A percentile compares a stretch with the other conserved stretches of the same genome.
phyloP scores from a whole-genome alignment of 225 moss, liverwort and hornwort genomes.

The Straminergon stramineum region DNA sequence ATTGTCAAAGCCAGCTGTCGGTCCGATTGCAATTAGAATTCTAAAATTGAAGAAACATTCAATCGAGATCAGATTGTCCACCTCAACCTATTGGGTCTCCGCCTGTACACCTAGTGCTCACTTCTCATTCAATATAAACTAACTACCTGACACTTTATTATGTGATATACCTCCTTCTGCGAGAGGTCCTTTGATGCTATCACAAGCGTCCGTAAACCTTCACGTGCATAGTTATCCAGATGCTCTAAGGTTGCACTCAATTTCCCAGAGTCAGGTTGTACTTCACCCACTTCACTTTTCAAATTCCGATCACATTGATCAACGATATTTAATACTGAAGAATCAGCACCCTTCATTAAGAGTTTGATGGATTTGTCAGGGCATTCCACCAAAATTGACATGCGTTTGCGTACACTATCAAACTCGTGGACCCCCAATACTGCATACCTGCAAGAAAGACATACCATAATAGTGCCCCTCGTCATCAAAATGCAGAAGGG shows the following conservation, averaged over 20 bases:
- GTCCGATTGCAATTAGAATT: background rate
- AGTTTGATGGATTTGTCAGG: constrained; percentile 70
- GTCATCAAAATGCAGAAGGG: background rate
- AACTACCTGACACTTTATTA: background rate
- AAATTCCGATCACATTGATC: background rate
- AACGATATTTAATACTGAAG: constrained; percentile 44
- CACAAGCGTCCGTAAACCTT: constrained; percentile 77
- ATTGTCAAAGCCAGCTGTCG: background rate
- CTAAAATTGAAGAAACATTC: background rate
- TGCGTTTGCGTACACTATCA: constrained; percentile 87
- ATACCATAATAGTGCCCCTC: background rate
- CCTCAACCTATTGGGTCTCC: background rate
- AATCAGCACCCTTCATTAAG: constrained; percentile 85
- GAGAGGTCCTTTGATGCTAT: constrained; percentile 58
- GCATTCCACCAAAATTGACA: constrained; percentile 71
- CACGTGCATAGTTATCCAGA: constrained; percentile 48
- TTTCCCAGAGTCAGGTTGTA: constrained; percentile 3
- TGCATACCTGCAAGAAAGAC: constrained; percentile 41
- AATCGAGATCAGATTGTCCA: background rate
- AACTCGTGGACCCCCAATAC: constrained; percentile 91
- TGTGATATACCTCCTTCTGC: constrained; percentile 19
- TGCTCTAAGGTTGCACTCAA: constrained; percentile 40
- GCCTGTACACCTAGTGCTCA: background rate
- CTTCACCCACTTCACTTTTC: constrained; percentile 15
- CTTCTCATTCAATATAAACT: background rate